A percentile compares a stretch with the other conserved stretches of the same genome.
phyloP scores from a whole-genome alignment of 345 rosid genomes.

The Angophora floribunda region DNA sequence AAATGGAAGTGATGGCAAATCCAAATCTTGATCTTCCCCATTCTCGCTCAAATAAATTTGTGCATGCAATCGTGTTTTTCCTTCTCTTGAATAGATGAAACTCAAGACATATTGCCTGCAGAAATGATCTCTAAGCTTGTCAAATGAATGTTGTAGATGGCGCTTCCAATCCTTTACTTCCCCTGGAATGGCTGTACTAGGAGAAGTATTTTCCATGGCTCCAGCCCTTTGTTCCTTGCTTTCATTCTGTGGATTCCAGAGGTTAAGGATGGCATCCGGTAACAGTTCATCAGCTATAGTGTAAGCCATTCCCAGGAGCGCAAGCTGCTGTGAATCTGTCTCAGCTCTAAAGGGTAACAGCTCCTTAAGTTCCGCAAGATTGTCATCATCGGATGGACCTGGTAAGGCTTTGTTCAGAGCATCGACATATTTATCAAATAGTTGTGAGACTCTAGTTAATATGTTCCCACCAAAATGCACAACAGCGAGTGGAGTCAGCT shows the following conservation, averaged over 20 bases:
- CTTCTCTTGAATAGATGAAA: slow-evolving; percentile 95
- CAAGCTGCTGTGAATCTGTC: slow-evolving; percentile 90
- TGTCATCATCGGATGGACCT: slow-evolving; percentile 86
- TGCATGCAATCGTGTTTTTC: slow-evolving; percentile 65
- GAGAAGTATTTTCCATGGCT: slow-evolving; percentile 22
- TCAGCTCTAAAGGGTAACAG: slow-evolving; percentile 64
- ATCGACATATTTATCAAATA: slow-evolving; percentile 80
- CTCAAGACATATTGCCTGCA: slow-evolving; percentile 90
- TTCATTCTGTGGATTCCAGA: slow-evolving; percentile 57
- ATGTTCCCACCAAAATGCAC: slow-evolving; percentile 79
- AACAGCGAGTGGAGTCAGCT: slow-evolving; percentile 61
- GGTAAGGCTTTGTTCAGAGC: slow-evolving; percentile 71
- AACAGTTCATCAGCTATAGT: slow-evolving; percentile 80
- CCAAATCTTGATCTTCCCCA: slow-evolving; percentile 53
- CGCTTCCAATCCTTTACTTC: slow-evolving; percentile 94
- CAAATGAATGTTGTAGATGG: slow-evolving; percentile 80
- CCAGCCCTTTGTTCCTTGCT: slow-evolving; percentile 21
- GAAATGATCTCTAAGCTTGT: slow-evolving; percentile 87
- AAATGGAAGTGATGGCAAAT: slow-evolving; percentile 84
- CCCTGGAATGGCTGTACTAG: slow-evolving; percentile 28
- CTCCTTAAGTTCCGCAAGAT: slow-evolving; percentile 72
- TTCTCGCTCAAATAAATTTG: slow-evolving; percentile 62
- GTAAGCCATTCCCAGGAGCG: slow-evolving; percentile 89
- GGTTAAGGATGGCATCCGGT: slow-evolving; percentile 44
- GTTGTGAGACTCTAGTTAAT: slow-evolving; percentile 57